Evolutionary conservation across 2,329 filamentous ascomycete genomes (phyloP).

Genomic region (Ophiostoma piceae): DNA sequence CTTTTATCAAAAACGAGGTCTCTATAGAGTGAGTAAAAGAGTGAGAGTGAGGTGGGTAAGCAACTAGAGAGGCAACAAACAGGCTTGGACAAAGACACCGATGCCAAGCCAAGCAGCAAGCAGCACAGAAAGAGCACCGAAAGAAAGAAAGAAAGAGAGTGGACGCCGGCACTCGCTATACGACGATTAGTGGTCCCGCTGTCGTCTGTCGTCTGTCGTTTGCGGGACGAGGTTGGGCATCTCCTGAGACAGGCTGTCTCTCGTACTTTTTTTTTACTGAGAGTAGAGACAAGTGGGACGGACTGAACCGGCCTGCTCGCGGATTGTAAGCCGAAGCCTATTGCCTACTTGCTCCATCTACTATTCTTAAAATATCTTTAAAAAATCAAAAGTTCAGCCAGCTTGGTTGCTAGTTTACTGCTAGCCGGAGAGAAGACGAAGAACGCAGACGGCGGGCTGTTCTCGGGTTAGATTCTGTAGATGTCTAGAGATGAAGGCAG

Average conservation of each 20-base stretch:
- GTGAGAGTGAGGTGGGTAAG: not conserved
- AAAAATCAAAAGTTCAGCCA: too few species aligned
- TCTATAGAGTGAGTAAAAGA: not conserved
- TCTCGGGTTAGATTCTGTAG: too few species aligned
- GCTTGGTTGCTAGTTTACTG: too few species aligned
- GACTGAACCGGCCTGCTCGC: too few species aligned
- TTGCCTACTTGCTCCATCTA: too few species aligned
- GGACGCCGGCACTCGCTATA: conserved; percentile 6
- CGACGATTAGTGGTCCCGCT: not conserved
- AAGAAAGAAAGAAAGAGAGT: not conserved
- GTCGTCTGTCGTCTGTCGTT: not conserved
- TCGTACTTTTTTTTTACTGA: too few species aligned
- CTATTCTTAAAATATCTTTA: too few species aligned
- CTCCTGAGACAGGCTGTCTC: not conserved
- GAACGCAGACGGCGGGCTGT: not conserved
- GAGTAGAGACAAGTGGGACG: too few species aligned
- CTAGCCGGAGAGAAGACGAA: not conserved
- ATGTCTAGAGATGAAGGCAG: too few species aligned
- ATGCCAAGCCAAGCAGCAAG: not conserved
- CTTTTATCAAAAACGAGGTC: conserved; percentile 20
- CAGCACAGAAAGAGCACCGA: too few species aligned
- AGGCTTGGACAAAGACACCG: not conserved
- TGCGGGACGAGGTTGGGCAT: not conserved
- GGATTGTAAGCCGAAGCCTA: too few species aligned
- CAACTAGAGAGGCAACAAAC: not conserved